Percentiles rank a stretch among this genome's conserved stretches.
These are phyloP conservation scores for Fennellomyces sp. DNA, from an alignment of 371 early-diverging fungal species.

Conservation along the genomic window DNA sequence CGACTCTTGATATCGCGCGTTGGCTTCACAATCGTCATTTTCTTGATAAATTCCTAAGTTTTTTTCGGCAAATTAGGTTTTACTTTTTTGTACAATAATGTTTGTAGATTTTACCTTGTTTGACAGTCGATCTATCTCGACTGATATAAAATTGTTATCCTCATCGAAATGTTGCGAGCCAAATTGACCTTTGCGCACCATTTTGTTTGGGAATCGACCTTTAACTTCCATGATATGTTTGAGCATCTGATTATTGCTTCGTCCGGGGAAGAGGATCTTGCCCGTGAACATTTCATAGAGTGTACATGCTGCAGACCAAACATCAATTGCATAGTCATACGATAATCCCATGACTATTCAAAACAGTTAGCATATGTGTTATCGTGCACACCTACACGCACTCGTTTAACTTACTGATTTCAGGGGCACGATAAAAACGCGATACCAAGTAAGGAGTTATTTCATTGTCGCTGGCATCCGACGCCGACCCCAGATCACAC, in stretches of 20 bases:
- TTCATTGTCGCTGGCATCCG: conserved; percentile 83
- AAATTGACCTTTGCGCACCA: conserved; percentile 85
- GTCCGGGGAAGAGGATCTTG: conserved; percentile 92
- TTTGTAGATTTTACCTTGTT: conserved; percentile 52
- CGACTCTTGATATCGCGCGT: conserved; percentile 72
- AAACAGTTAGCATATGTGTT: not conserved
- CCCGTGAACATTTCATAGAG: conserved; percentile 97
- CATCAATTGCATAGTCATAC: conserved; percentile 89
- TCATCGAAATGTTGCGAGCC: conserved; percentile 86
- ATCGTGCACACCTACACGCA: too few relatives aligned
- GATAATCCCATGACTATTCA: conserved; percentile 81
- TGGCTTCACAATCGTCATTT: conserved; percentile 68
- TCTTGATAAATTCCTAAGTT: conserved; percentile 68
- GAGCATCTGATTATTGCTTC: conserved; percentile 96
- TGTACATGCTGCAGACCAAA: conserved; percentile 99
- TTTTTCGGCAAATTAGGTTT: too few relatives aligned
- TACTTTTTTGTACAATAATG: too few relatives aligned
- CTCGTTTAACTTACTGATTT: conserved; percentile 77
- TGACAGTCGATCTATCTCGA: conserved; percentile 72
- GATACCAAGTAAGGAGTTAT: conserved; percentile 96
- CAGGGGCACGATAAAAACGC: conserved; percentile 99
- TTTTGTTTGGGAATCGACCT: conserved; percentile 84
- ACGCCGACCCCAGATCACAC: conserved; percentile 94
- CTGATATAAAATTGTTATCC: conserved; percentile 64
- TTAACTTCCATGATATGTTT: conserved; percentile 91